Evolutionary conservation across 2,329 filamentous ascomycete genomes (phyloP), one percentile per base, ranked within the genome.

Genomic region (Torrubiella hemipterigena): DNA sequence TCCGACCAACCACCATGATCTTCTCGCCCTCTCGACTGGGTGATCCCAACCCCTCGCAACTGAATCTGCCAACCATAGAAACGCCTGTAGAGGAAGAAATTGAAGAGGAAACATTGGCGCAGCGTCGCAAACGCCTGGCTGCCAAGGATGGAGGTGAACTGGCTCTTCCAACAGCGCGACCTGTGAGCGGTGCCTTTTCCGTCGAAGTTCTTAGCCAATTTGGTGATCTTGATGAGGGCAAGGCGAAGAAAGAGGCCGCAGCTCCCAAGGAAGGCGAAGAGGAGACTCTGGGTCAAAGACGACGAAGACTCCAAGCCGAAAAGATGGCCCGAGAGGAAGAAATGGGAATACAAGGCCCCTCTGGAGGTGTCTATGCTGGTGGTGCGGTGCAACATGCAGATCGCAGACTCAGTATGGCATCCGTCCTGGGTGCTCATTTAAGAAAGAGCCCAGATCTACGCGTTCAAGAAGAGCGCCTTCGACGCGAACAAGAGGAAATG

Each of bases 251-350:
- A 55, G 14, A 58, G 59, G 33, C 46, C 52, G 13, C 45, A 56
- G 5, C 44, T 47, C n/a, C n/a, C n/a, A 42, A 6, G n/a, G 33
- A 38, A 1, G 47, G 38, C 6, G 79, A 77, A 41, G 79, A 85
- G 43, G 83, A 91, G 49, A 89, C 83, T 0, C 63, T 91, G 0
- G 83, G 81, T 8, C 81, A 89, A 51, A 75, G 83, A 9, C 75
- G 81, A 1, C 74, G 73, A 17, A 71, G 83, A 17, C 62, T 91
- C 2, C 81, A 86, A 49, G 74, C 76, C 6, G 74, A 78, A 45
- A 64, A 65, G 17, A 77, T 81, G 52, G 77, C 77, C 6, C 68
- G 72, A 17, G 68, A 71, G 38, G 58, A 63, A 25, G 69, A 70
- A 40, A 69, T 72, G 51, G 59, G 56, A 25, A n/a, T n/a, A n/a